Conservation (phyloP, 768 basidiomycete genomes). For the Melanogaster broomeanus region DNA sequence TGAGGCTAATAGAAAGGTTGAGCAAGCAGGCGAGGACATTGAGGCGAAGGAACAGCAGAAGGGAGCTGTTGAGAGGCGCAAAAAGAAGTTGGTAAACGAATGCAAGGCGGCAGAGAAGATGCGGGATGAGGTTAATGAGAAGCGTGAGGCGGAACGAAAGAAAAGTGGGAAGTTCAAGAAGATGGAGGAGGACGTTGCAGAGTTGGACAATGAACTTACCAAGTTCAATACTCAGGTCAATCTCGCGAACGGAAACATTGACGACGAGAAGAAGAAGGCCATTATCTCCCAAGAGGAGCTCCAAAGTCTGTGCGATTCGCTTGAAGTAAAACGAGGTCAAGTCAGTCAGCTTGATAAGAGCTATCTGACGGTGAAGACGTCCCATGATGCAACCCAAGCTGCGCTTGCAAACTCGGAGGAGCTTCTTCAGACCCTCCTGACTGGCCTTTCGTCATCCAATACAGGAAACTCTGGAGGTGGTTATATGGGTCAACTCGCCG, state of each 20-base stretch:
- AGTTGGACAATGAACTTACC: constrained; percentile 75
- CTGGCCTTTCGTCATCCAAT: constrained; percentile 78
- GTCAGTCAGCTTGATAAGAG: constrained; percentile 54
- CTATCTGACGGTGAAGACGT: constrained; percentile 66
- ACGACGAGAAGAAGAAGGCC: constrained; percentile 73
- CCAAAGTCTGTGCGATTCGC: constrained; percentile 57
- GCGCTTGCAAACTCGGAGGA: constrained; percentile 79
- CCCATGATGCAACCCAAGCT: constrained; percentile 59
- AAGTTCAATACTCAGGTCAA: constrained; percentile 87
- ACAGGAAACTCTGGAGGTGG: constrained; percentile 77
- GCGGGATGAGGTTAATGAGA: constrained; percentile 62
- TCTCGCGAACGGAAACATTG: constrained; percentile 71
- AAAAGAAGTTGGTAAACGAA: constrained; percentile 54
- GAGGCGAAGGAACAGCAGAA: constrained; percentile 50
- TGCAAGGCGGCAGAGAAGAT: constrained; percentile 68
- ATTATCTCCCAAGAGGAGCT: constrained; percentile 54
- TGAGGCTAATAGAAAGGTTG: constrained; percentile 52
- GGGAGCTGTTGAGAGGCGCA: constrained; percentile 45
- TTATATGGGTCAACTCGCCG: constrained; percentile 94
- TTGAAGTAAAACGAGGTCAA: constrained; percentile 60
- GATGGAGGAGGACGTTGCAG: constrained; percentile 77
- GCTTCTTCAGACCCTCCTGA: constrained; percentile 92
- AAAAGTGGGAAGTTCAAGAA: constrained; percentile 93
- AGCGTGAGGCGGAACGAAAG: constrained; percentile 82
- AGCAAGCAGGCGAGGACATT: constrained; percentile 59